phyloP scores from a whole-genome alignment of 1,284 basidiomycete species.

The Fomitopsis betulina region DNA sequence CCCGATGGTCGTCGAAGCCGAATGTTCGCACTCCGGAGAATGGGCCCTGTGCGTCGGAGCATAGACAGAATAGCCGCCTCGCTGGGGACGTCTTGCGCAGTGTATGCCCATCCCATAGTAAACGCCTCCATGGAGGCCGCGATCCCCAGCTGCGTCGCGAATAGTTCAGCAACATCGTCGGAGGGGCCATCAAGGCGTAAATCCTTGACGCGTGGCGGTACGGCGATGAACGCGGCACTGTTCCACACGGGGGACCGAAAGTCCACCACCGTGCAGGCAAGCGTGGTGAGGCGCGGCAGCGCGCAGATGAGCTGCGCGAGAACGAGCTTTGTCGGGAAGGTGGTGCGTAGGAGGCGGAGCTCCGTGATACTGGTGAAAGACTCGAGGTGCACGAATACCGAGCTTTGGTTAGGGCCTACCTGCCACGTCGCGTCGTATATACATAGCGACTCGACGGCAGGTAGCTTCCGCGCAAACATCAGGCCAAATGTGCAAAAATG shows the following conservation, averaged over 20 bases:
- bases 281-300: neutral
- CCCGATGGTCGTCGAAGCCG: neutral
- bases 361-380: too few relatives aligned
- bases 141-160: too few relatives aligned
- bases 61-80: neutral
- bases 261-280: neutral
- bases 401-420: too few relatives aligned
- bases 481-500: neutral
- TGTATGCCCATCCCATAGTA: too few relatives aligned
- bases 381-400: neutral
- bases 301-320: neutral
- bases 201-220: neutral
- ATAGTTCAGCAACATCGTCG: too few relatives aligned
- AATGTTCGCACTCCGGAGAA: neutral
- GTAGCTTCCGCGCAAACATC: neutral
- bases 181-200: neutral
- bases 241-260: neutral
- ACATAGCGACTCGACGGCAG: neutral
- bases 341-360: neutral
- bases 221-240: neutral
- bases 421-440: neutral
- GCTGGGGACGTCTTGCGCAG: neutral
- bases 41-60: neutral
- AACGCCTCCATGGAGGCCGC: too few relatives aligned
- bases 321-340: neutral